Conservation (phyloP, 2,329 filamentous ascomycete genomes). For the Aspergillus amoenus region DNA sequence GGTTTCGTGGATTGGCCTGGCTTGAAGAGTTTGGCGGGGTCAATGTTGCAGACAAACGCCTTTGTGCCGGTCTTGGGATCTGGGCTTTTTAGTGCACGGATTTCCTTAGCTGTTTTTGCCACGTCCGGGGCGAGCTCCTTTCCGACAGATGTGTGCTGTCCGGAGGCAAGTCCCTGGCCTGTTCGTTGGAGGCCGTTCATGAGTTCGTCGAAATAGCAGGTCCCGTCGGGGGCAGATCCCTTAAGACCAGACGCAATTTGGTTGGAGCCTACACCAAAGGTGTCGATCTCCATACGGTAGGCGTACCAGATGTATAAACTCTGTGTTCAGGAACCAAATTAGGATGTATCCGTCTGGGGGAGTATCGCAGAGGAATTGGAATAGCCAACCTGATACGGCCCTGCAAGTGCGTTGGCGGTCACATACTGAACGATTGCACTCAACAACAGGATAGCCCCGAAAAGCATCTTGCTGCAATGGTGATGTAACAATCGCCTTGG, state of each 20-base stretch:
- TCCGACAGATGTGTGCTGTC: neutral
- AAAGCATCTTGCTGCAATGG: neutral
- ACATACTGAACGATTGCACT: neutral
- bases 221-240: neutral
- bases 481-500: too few species aligned
- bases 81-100: neutral
- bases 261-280: neutral
- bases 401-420: neutral
- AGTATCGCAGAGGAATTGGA: neutral
- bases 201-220: slow-evolving; percentile 2
- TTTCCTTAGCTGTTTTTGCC: neutral
- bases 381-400: neutral
- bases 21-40: neutral
- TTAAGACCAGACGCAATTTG: neutral
- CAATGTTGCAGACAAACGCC: neutral
- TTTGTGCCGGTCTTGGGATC: neutral
- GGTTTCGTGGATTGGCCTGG: neutral
- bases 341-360: neutral
- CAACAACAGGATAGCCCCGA: neutral
- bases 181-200: neutral
- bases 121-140: neutral
- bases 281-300: neutral
- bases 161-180: neutral
- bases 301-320: neutral
- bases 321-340: neutral